Conservation (phyloP, 2,329 filamentous ascomycete species). For the Xylariales sp. region DNA sequence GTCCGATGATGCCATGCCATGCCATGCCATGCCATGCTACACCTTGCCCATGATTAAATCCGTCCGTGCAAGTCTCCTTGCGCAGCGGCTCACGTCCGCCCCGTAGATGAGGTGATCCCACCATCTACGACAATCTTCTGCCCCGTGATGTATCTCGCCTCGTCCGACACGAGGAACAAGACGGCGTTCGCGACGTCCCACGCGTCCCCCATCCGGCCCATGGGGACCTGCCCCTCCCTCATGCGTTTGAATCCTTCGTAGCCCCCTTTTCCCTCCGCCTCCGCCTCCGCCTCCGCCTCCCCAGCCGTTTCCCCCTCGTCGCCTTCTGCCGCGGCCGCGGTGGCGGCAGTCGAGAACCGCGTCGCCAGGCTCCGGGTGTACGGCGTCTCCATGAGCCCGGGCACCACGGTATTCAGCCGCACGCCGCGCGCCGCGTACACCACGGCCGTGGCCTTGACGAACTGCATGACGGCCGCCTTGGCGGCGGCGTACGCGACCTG, state of each 20-base stretch:
- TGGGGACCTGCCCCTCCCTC: constrained; percentile 67
- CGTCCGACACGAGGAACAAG: constrained; percentile 67
- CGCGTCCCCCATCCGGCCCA: constrained; percentile 68
- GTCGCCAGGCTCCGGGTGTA: constrained; percentile 59
- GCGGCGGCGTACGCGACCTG: constrained; percentile 56
- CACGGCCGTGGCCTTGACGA: constrained; percentile 61
- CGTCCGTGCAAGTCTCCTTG: no score
- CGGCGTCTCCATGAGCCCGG: constrained; percentile 67
- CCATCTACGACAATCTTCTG: constrained; percentile 63
- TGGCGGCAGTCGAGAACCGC: constrained; percentile 53
- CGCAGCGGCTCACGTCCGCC: constrained; percentile 31
- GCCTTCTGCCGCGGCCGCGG: neutral
- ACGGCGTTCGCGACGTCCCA: constrained; percentile 69
- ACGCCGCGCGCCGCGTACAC: constrained; percentile 61
- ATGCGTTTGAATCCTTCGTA: constrained; percentile 62
- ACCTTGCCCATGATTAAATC: no score
- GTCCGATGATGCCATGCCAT: neutral
- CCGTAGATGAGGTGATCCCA: constrained; percentile 56
- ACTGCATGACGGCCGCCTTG: constrained; percentile 64
- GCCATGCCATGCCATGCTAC: no score
- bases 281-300: constrained; percentile 45
- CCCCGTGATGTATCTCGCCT: constrained; percentile 70
- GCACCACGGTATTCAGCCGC: constrained; percentile 65
- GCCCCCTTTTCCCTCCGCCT: constrained; percentile 48
- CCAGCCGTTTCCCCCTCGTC: neutral